These are phyloP conservation scores for Vitis hybrid DNA, from an alignment of 177 flowering plant genomes.

Conservation along the genomic window DNA sequence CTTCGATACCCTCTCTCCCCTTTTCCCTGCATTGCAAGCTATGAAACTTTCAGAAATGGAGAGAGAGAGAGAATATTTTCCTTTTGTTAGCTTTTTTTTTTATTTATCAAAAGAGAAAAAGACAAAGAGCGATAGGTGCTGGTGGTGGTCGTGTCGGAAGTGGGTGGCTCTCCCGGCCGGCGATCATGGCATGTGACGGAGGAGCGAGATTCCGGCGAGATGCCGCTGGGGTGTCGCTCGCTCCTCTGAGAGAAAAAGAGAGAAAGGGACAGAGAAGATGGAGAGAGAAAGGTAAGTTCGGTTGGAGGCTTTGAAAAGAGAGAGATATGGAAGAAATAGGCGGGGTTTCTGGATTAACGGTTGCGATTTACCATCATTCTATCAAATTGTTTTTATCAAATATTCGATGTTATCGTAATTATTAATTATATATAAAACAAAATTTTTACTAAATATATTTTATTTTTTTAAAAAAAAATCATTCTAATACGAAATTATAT, in stretches of 20 bases:
- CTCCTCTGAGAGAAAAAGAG: neutral
- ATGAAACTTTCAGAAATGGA: constrained; percentile 3
- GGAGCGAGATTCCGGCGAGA: constrained; percentile 22
- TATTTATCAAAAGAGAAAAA: neutral
- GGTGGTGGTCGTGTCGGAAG: no score
- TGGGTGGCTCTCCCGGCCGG: no score
- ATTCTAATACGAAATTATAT: no score
- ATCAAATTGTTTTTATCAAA: no score
- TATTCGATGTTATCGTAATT: neutral
- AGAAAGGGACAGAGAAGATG: constrained; percentile 1
- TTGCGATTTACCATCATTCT: neutral
- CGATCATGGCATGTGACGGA: neutral
- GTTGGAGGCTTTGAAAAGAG: constrained; percentile 12
- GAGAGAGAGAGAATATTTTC: constrained; percentile 9
- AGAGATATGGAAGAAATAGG: constrained; percentile 8
- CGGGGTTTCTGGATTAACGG: constrained; percentile 1
- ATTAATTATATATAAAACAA: no score
- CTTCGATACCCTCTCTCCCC: constrained; percentile 1
- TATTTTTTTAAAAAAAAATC: no score
- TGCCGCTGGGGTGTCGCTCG: constrained; percentile 14
- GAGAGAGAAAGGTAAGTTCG: constrained; percentile 15
- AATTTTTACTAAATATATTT: no score
- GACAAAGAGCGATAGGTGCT: neutral
- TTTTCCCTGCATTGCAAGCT: constrained; percentile 29
- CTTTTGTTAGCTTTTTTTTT: constrained; percentile 1